Conservation (phyloP, 192 early-diverging fungal species). For the Linnemannia zychae region DNA sequence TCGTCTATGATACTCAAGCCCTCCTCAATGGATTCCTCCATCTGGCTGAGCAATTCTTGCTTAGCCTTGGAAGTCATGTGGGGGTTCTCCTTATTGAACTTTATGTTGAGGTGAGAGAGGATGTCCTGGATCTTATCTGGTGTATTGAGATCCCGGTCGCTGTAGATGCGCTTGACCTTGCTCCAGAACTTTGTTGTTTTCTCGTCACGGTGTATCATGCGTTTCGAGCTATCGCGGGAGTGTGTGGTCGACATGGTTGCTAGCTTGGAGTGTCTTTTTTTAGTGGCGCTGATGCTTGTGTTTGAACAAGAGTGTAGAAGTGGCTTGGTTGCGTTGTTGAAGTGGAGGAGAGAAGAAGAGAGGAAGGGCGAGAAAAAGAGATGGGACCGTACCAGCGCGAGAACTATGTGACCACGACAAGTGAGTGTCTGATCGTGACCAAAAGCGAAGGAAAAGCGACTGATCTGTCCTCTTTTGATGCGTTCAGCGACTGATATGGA, state of each 20-base stretch:
- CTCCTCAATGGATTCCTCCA: not conserved
- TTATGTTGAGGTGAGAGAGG: not conserved
- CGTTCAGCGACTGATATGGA: too few species aligned
- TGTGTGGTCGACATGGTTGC: not conserved
- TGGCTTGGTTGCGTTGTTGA: slow-evolving; percentile 1
- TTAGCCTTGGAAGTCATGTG: not conserved
- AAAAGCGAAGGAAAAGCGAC: not conserved
- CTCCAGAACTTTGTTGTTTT: not conserved
- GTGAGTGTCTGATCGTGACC: not conserved
- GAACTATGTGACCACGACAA: too few species aligned
- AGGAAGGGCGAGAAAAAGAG: too few species aligned
- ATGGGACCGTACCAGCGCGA: too few species aligned
- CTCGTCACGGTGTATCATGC: not conserved
- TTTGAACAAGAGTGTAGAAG: not conserved
- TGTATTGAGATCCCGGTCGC: not conserved
- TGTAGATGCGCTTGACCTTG: not conserved
- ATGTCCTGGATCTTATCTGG: not conserved
- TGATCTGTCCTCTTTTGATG: too few species aligned
- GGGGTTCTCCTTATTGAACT: not conserved
- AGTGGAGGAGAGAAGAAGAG: not conserved
- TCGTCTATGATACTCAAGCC: not conserved
- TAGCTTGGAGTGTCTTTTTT: not conserved
- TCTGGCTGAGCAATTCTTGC: not conserved
- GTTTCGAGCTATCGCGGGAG: not conserved
- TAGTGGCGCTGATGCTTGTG: not conserved